Base-by-base conservation (phyloP, 192 early-diverging fungal genomes). In the Entomortierella chlamydospora region DNA sequence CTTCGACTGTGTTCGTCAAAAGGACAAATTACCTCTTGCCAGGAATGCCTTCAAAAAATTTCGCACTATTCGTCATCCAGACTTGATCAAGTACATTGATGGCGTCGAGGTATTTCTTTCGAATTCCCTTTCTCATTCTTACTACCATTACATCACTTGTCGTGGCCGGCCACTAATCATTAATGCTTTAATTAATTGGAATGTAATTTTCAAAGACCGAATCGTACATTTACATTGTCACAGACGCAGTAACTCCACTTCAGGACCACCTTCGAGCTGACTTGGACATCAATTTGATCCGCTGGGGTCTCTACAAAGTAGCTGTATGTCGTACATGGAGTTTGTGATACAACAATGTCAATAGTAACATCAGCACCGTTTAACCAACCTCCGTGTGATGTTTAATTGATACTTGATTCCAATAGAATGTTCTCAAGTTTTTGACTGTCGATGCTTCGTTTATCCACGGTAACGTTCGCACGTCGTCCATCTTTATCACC, bases 11-110 rank as follows among this genome's bases (percentile, higher is more conserved):
- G 61, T 70, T 22, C 85, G 85, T 42, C 83, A 93, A 54, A 76
- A 83, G 34, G 91, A 94, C 63, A 90, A 86, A 63, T 62, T 96
- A n/a, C 87, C 88, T 2, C 85, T 96, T n/a, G 96, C 97, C 20
- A 87, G 89, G 66, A 98, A 99, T 72, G 92, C 93, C 2, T 90
- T 96, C 63, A 93, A 93, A 80, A 88, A 93, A 57, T 87, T 92
- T 72, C 89, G 93, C 23, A 98, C 97, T 15, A 86, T 99, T 57
- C 87, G 97, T 57, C 96, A 98, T 83, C 97, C 97, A 1, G 92
- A 93, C 59, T 65, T 97, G 33, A 82, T 97, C 55, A 86, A 86
- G 39, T 98, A 93, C 78, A 58, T 97, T 26, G 97, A 97, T 61
- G 95, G 95, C 34, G 81, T 91, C 15, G 96, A 98, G 90, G 93